These are phyloP conservation scores for Cyclostephanos tholiformis DNA, from an alignment of 108 stramenopile genomes.

Conservation along the genomic window DNA sequence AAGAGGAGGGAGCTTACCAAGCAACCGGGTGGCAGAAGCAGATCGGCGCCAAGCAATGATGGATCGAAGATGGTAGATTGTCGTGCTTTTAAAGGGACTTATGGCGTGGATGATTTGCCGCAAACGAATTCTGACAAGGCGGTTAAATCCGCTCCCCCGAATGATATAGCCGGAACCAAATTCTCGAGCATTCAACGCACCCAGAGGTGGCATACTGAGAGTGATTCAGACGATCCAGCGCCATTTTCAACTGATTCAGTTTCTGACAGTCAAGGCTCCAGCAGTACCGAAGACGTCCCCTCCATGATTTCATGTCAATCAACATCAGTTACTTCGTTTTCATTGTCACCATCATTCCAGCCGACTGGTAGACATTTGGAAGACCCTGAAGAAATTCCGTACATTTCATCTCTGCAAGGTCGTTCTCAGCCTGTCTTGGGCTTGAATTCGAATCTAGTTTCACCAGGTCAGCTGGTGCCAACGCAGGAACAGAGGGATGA, in stretches of 20 bases:
- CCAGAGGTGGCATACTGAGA: slow-evolving; percentile 2
- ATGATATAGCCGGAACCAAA: neutral
- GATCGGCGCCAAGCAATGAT: neutral
- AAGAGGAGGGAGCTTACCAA: slow-evolving; percentile 24
- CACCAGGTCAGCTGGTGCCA: slow-evolving; percentile 24
- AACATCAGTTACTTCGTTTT: neutral
- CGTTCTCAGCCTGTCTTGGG: slow-evolving; percentile 6
- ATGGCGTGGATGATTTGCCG: neutral
- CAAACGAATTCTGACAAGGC: neutral
- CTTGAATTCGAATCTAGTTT: slow-evolving; percentile 7
- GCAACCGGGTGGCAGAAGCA: neutral
- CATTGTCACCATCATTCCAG: slow-evolving; percentile 18
- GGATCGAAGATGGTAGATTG: slow-evolving; percentile 5
- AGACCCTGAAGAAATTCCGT: slow-evolving; percentile 7
- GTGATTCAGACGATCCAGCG: neutral
- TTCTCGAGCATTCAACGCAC: slow-evolving; percentile 2
- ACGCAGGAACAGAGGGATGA: slow-evolving; percentile 50
- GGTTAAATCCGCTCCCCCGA: slow-evolving; percentile 4
- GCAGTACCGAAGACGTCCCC: slow-evolving; percentile 11
- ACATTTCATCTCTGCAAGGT: slow-evolving; percentile 9
- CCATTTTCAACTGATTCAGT: slow-evolving; percentile 14
- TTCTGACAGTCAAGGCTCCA: slow-evolving; percentile 6
- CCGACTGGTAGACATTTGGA: slow-evolving; percentile 17
- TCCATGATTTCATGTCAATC: slow-evolving; percentile 29
- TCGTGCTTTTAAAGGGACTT: neutral